Evolutionary conservation across 2,329 filamentous ascomycete genomes (phyloP).

Genomic region (Chaetomiaceae sp.): DNA sequence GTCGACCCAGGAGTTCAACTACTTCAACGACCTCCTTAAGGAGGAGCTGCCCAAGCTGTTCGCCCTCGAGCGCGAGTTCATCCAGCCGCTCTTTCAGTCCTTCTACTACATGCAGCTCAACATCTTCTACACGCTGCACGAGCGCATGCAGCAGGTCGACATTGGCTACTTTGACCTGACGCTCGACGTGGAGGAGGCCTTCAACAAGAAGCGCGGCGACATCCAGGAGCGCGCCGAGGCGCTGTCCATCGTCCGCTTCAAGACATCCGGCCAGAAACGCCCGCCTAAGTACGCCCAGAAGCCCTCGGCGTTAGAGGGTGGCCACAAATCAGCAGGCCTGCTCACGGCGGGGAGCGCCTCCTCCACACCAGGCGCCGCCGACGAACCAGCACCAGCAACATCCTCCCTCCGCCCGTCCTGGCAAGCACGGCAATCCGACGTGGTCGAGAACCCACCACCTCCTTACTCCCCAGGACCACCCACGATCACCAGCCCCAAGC

Average conservation of each 20-base stretch:
- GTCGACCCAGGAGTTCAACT: conserved; percentile 93
- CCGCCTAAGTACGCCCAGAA: conserved; percentile 52
- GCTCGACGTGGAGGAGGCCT: conserved; percentile 86
- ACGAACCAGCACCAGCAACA: conserved; percentile 15
- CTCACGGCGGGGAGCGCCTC: conserved; percentile 45
- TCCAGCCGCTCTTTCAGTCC: conserved; percentile 92
- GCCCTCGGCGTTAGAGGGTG: conserved; percentile 47
- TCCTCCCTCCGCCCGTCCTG: conserved; percentile 16
- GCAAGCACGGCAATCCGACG: conserved; percentile 33
- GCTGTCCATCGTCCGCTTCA: conserved; percentile 83
- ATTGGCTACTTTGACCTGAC: conserved; percentile 97
- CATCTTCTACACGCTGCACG: conserved; percentile 96
- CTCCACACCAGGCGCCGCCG: background rate
- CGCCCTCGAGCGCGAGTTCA: conserved; percentile 84
- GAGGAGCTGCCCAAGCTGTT: conserved; percentile 93
- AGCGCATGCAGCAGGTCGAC: conserved; percentile 95
- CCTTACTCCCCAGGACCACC: conserved; percentile 55
- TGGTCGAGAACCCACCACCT: conserved; percentile 60
- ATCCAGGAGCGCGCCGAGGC: conserved; percentile 80
- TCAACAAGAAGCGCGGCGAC: conserved; percentile 81
- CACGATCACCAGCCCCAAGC: conserved; percentile 28
- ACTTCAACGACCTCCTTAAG: conserved; percentile 96
- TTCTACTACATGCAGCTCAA: conserved; percentile 99
- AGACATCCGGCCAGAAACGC: conserved; percentile 69
- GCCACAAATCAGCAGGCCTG: conserved; percentile 43